A percentile compares a stretch with the other conserved stretches of the same genome.
phyloP scores from a whole-genome alignment of 148 eudicot species.

The Rhododendron henanense region DNA sequence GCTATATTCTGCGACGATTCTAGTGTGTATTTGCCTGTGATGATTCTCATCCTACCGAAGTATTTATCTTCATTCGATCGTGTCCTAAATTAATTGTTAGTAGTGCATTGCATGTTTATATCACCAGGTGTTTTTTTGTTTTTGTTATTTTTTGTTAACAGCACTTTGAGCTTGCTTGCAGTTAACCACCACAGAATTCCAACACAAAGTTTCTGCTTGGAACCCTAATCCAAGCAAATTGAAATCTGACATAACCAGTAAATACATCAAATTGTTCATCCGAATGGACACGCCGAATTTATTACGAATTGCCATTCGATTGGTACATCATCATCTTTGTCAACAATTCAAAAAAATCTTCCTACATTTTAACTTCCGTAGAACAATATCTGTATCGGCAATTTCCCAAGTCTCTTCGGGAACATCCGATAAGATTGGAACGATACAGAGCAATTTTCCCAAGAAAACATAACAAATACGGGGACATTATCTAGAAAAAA shows the following conservation, averaged over 20 bases:
- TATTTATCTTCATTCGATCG: neutral
- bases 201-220: neutral
- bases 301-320: neutral
- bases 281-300: neutral
- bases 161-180: neutral
- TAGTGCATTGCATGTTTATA: neutral
- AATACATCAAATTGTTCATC: neutral
- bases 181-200: neutral
- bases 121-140: neutral
- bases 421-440: too few species aligned
- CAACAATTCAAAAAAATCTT: neutral
- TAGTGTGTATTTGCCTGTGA: too few species aligned
- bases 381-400: neutral
- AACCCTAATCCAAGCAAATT: neutral
- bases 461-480: neutral
- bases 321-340: neutral
- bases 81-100: neutral
- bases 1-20: neutral
- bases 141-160: neutral
- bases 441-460: neutral
- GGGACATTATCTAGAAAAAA: neutral
- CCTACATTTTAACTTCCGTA: neutral
- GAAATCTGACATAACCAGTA: neutral
- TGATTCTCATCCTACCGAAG: neutral
- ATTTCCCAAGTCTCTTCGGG: too few species aligned